Percentiles rank a stretch among this genome's conserved stretches.
Conservation (phyloP, 2,329 filamentous ascomycete species). For the Fusarium decemcellulare region DNA sequence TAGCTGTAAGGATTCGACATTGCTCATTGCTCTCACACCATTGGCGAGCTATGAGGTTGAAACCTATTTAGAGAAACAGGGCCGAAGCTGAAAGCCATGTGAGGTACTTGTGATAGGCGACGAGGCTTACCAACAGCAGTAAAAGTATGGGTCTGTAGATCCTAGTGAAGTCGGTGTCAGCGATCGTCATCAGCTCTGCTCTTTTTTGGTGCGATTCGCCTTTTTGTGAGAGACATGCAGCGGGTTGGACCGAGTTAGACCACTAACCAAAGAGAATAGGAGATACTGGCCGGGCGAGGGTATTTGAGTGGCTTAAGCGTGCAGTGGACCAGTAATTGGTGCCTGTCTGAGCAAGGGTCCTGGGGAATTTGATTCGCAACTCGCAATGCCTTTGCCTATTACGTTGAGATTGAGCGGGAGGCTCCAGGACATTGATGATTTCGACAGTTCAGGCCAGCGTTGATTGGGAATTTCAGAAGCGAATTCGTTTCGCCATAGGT, state of each 20-base stretch:
- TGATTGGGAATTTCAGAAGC: not conserved
- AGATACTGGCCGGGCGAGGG: not conserved
- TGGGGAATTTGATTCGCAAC: not conserved
- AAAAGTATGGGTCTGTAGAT: not conserved
- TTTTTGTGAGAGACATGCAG: conserved; percentile 2
- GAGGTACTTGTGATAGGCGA: not conserved
- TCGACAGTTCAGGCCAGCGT: not conserved
- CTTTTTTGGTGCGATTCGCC: not conserved
- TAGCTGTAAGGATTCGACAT: not conserved
- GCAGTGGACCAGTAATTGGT: conserved; percentile 6
- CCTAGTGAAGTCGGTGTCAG: not conserved
- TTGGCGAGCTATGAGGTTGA: conserved; percentile 24
- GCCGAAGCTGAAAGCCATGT: not conserved
- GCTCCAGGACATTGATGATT: too few species aligned
- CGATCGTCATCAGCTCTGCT: conserved; percentile 7
- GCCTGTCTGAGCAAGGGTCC: conserved; percentile 9
- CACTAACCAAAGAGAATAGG: conserved; percentile 6
- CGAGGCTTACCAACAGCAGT: conserved; percentile 20
- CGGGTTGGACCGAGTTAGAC: not conserved
- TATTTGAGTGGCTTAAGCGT: not conserved
- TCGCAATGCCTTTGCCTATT: conserved; percentile 4
- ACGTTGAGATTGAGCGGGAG: too few species aligned
- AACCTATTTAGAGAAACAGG: not conserved
- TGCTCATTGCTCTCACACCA: not conserved
- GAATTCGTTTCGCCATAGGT: not conserved